phyloP scores from a whole-genome alignment of 2,329 filamentous ascomycete genomes.

The Didymella glomerata region DNA sequence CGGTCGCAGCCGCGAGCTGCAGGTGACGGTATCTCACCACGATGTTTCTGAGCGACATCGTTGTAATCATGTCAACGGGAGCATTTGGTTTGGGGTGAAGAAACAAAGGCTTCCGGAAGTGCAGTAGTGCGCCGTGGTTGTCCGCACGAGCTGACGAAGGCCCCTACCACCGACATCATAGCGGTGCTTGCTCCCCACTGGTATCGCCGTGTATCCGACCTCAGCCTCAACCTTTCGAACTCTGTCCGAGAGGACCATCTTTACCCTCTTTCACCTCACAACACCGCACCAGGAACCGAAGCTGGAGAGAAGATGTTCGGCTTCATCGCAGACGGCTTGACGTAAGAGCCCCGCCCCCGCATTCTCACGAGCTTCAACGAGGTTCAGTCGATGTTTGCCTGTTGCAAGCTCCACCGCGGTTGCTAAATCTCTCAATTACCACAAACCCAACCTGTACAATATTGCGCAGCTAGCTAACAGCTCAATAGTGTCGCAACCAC shows the following conservation, averaged over 20 bases:
- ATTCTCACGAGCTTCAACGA: slow-evolving; percentile 26
- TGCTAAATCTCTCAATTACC: slow-evolving; percentile 26
- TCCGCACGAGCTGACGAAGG: slow-evolving; percentile 21
- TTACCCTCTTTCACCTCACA: slow-evolving; percentile 3
- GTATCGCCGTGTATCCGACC: slow-evolving; percentile 29
- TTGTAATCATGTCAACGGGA: background rate
- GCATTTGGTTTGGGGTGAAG: background rate
- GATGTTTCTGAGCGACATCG: background rate
- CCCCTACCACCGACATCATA: slow-evolving; percentile 22
- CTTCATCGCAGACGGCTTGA: slow-evolving; percentile 51
- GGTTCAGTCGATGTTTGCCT: background rate
- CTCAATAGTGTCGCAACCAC: slow-evolving; percentile 64
- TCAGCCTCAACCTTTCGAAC: slow-evolving; percentile 25
- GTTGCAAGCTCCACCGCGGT: slow-evolving; percentile 19
- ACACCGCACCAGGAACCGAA: slow-evolving; percentile 10
- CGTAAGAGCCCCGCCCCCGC: slow-evolving; percentile 48
- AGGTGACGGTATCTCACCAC: background rate
- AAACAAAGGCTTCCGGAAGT: slow-evolving; percentile 16
- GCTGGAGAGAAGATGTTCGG: slow-evolving; percentile 42
- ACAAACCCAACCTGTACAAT: slow-evolving; percentile 2
- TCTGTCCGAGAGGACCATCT: slow-evolving; percentile 14
- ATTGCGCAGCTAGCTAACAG: slow-evolving; percentile 26
- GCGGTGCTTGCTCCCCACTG: slow-evolving; percentile 28
- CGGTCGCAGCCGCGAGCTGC: background rate
- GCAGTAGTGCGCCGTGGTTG: slow-evolving; percentile 21